These are phyloP conservation scores for Ganoderma sinense DNA, from an alignment of 1,284 basidiomycete species.

Conservation along the genomic window DNA sequence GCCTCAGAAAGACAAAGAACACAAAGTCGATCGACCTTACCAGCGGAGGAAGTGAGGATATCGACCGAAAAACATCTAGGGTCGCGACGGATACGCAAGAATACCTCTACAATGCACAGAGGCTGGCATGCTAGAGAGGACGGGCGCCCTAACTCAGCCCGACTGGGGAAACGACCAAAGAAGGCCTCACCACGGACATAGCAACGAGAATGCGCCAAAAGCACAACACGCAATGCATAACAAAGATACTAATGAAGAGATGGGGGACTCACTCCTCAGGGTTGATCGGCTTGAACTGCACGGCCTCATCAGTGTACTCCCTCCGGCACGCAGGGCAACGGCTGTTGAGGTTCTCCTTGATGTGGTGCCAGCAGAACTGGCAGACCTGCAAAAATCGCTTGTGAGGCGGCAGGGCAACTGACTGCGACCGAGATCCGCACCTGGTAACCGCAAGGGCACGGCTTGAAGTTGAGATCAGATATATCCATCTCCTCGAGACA, in stretches of 20 bases:
- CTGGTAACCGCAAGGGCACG: conserved; percentile 99
- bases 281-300: conserved; percentile 96
- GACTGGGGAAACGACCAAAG: not conserved
- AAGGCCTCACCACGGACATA: not conserved
- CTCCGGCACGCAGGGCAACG: conserved; percentile 97
- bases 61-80: not conserved
- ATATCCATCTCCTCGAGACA: conserved; percentile 99
- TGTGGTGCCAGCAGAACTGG: conserved; percentile 99
- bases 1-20: conserved; percentile 8
- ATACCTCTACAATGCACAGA: not conserved
- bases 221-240: not conserved
- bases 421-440: conserved; percentile 50
- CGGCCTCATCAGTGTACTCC: conserved; percentile 91
- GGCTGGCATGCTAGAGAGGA: not conserved
- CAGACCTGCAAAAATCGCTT: conserved; percentile 77
- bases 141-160: not conserved
- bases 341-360: conserved; percentile 95
- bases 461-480: conserved; percentile 99
- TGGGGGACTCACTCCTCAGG: conserved; percentile 86
- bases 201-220: not conserved
- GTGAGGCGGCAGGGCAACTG: not conserved
- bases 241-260: not conserved
- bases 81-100: not conserved
- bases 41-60: not conserved
- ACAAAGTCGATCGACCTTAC: not conserved